phyloP scores from a whole-genome alignment of 306 rosid genomes.

The Delonix regia region DNA sequence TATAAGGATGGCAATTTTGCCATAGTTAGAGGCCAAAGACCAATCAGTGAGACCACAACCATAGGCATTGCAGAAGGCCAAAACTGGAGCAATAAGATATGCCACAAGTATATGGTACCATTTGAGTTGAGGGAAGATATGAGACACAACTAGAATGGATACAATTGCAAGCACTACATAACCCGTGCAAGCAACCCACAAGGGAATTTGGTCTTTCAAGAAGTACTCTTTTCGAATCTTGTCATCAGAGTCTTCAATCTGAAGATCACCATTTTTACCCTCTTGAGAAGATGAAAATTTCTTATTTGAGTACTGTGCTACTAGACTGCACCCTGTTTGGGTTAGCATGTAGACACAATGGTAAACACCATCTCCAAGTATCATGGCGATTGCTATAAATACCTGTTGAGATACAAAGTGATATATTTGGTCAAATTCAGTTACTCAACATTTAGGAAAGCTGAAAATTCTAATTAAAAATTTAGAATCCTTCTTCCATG shows the following conservation, averaged over 20 bases:
- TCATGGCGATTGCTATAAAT: constrained; percentile 70
- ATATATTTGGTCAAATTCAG: neutral
- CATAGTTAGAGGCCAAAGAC: constrained; percentile 85
- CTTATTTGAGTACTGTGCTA: constrained; percentile 7
- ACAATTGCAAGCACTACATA: constrained; percentile 51
- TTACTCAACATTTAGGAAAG: neutral
- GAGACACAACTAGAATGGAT: constrained; percentile 53
- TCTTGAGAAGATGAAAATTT: neutral
- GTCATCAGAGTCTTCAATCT: constrained; percentile 39
- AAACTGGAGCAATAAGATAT: constrained; percentile 60
- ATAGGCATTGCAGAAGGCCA: constrained; percentile 82
- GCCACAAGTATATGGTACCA: constrained; percentile 68
- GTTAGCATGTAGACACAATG: constrained; percentile 60
- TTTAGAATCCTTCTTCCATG: neutral
- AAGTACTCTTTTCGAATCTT: constrained; percentile 48
- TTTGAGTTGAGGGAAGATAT: constrained; percentile 60
- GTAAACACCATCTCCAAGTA: constrained; percentile 81
- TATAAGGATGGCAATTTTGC: constrained; percentile 68
- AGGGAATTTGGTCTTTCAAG: constrained; percentile 66
- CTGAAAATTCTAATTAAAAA: neutral
- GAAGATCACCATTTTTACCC: neutral
- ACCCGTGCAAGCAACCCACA: constrained; percentile 54
- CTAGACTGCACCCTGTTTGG: constrained; percentile 45
- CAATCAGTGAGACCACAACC: constrained; percentile 82
- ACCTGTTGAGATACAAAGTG: constrained; percentile 36